Evolutionary conservation across 306 rosid species (phyloP).

Genomic region (Boehmeria nivea): DNA sequence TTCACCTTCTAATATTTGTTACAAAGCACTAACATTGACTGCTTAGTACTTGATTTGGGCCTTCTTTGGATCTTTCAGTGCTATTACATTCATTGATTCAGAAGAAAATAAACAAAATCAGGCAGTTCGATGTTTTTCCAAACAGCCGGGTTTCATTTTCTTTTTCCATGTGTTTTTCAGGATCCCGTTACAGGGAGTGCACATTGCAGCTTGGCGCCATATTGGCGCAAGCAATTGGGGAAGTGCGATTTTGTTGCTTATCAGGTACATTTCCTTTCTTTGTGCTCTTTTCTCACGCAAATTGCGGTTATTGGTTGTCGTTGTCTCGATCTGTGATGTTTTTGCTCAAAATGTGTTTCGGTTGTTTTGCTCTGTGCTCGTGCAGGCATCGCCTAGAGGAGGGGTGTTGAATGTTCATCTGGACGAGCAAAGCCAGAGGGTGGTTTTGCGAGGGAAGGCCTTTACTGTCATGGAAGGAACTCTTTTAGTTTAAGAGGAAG

Average conservation of each 20-base stretch:
- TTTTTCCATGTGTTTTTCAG: conserved; percentile 18
- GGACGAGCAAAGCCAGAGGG: conserved; percentile 59
- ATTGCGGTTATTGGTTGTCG: neutral
- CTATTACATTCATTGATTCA: no score
- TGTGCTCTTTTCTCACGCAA: neutral
- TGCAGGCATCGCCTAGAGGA: conserved; percentile 78
- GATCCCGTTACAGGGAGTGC: conserved; percentile 71
- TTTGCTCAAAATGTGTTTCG: neutral
- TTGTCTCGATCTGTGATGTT: neutral
- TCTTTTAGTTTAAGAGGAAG: conserved; percentile 45
- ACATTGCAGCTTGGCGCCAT: conserved; percentile 60
- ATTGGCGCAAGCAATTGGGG: conserved; percentile 66
- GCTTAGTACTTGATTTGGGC: no score
- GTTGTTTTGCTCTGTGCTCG: conserved; percentile 8
- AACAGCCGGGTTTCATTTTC: no score
- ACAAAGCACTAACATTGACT: no score
- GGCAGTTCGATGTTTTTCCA: no score
- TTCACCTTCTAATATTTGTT: no score
- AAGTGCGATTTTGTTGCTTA: conserved; percentile 61
- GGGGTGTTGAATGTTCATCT: conserved; percentile 54
- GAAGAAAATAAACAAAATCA: no score
- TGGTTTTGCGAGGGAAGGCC: conserved; percentile 65
- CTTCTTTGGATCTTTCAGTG: no score
- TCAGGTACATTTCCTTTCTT: conserved; percentile 33
- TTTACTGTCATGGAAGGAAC: conserved; percentile 64